Evolutionary conservation across 2,329 filamentous ascomycete species (phyloP).

Genomic region (Pestalotiopsis fici): DNA sequence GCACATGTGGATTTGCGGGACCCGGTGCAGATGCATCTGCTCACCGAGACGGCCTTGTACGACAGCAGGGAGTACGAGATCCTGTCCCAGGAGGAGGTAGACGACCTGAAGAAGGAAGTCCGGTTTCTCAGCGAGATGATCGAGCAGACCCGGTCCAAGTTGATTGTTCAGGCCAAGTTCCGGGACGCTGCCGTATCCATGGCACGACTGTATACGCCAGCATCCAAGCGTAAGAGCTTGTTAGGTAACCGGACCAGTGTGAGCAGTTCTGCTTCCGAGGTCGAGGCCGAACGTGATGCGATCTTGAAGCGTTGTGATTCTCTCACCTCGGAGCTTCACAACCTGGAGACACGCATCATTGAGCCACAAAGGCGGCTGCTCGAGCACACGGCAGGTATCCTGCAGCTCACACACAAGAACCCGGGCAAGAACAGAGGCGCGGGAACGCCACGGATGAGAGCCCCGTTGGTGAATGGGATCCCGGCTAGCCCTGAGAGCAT

Average conservation of each 20-base stretch:
- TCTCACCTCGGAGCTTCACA: slow-evolving; percentile 77
- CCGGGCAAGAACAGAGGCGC: slow-evolving; percentile 52
- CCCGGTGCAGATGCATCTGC: slow-evolving; percentile 81
- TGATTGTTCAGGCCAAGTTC: slow-evolving; percentile 90
- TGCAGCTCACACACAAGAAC: slow-evolving; percentile 85
- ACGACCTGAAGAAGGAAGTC: slow-evolving; percentile 86
- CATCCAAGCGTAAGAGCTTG: slow-evolving; percentile 49
- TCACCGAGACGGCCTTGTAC: slow-evolving; percentile 89
- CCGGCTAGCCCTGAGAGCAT: slow-evolving; percentile 78
- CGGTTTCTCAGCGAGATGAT: slow-evolving; percentile 73
- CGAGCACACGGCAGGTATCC: slow-evolving; percentile 87
- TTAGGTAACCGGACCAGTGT: slow-evolving; percentile 51
- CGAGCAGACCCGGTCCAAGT: slow-evolving; percentile 77
- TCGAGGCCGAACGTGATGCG: slow-evolving; percentile 72
- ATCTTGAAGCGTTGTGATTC: slow-evolving; percentile 85
- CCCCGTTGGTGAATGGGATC: slow-evolving; percentile 54
- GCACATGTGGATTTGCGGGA: slow-evolving; percentile 64
- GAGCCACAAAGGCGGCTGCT: slow-evolving; percentile 75
- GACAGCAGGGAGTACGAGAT: slow-evolving; percentile 87
- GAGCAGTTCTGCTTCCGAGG: slow-evolving; percentile 54
- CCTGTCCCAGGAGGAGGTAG: slow-evolving; percentile 87
- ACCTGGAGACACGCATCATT: slow-evolving; percentile 75
- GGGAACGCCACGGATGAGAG: slow-evolving; percentile 40
- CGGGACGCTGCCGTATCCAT: slow-evolving; percentile 90
- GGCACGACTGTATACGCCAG: slow-evolving; percentile 74